Evolutionary conservation across 345 rosid genomes (phyloP).

Genomic region (Hypericum perforatum): DNA sequence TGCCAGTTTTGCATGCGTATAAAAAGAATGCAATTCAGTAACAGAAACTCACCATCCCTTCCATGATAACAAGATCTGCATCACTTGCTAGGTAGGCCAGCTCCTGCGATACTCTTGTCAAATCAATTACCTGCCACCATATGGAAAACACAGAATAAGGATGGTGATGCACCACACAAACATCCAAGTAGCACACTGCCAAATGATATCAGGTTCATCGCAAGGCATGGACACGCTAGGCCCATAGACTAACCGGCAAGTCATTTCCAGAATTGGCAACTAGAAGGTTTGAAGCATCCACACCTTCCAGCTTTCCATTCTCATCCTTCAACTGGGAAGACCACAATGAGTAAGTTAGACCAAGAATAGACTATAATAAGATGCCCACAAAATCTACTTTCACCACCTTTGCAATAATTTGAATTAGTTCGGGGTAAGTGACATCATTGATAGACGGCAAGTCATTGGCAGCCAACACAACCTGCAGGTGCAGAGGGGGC

Average conservation of each 20-base stretch:
- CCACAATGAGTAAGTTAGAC: conserved; percentile 18
- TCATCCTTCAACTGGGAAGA: conserved; percentile 74
- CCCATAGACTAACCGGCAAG: conserved; percentile 59
- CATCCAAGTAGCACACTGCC: background rate
- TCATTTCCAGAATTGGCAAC: conserved; percentile 93
- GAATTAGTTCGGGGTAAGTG: conserved; percentile 75
- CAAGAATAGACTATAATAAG: conserved; percentile 9
- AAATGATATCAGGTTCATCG: conserved; percentile 3
- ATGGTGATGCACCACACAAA: background rate
- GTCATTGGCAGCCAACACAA: conserved; percentile 94
- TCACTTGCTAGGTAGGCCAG: conserved; percentile 75
- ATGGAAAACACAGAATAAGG: conserved; percentile 2
- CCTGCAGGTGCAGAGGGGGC: conserved; percentile 31
- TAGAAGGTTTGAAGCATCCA: conserved; percentile 72
- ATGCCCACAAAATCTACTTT: background rate
- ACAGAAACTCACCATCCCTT: conserved; percentile 81
- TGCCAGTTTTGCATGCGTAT: too few species aligned
- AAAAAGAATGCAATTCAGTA: too few species aligned
- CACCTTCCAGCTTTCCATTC: conserved; percentile 65
- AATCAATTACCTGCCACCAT: conserved; percentile 81
- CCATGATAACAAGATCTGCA: conserved; percentile 86
- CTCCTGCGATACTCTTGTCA: conserved; percentile 76
- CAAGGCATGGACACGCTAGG: too few species aligned
- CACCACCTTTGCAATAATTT: conserved; percentile 71
- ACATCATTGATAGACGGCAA: conserved; percentile 95